A percentile compares a stretch with the other conserved stretches of the same genome.
Conservation (phyloP, 1,284 basidiomycete genomes). For the Moesziomyces sp. region DNA sequence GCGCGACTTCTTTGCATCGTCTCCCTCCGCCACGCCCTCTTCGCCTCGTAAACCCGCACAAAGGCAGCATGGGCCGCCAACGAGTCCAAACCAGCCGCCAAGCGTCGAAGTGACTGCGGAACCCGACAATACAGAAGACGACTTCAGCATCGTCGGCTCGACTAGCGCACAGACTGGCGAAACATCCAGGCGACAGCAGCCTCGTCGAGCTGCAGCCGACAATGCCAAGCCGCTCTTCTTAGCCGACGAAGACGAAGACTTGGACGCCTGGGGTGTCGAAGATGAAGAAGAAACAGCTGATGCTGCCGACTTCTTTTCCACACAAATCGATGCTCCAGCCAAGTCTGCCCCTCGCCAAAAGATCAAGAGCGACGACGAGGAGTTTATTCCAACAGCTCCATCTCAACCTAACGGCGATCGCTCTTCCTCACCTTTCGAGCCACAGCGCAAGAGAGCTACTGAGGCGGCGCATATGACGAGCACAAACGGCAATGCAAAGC, state of each 20-base stretch:
- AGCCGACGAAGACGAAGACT: slow-evolving; percentile 31
- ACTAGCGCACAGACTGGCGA: not conserved
- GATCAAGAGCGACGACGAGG: slow-evolving; percentile 23
- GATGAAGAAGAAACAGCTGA: slow-evolving; percentile 3
- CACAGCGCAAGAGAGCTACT: slow-evolving; percentile 8
- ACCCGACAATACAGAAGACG: not conserved
- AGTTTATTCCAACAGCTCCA: slow-evolving; percentile 10
- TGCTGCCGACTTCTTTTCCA: slow-evolving; percentile 23
- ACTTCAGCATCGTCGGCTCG: slow-evolving; percentile 23
- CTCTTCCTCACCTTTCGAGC: slow-evolving; percentile 8
- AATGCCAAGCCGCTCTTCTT: slow-evolving; percentile 45
- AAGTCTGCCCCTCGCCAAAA: slow-evolving; percentile 6
- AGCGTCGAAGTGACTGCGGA: not conserved
- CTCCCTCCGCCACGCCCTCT: slow-evolving; percentile 36
- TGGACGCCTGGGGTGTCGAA: slow-evolving; percentile 19
- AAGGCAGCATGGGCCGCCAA: not conserved
- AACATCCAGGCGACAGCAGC: slow-evolving; percentile 27
- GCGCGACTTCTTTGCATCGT: slow-evolving; percentile 48
- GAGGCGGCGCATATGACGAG: not conserved
- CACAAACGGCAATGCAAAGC: slow-evolving; percentile 5
- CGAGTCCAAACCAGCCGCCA: not conserved
- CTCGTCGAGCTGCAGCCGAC: slow-evolving; percentile 24
- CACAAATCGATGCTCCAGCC: slow-evolving; percentile 7
- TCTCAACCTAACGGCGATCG: slow-evolving; percentile 1
- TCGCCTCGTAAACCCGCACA: slow-evolving; percentile 12